Evolutionary conservation across 495 filamentous ascomycete genomes (phyloP).

Genomic region (Talaromyces adpressus): DNA sequence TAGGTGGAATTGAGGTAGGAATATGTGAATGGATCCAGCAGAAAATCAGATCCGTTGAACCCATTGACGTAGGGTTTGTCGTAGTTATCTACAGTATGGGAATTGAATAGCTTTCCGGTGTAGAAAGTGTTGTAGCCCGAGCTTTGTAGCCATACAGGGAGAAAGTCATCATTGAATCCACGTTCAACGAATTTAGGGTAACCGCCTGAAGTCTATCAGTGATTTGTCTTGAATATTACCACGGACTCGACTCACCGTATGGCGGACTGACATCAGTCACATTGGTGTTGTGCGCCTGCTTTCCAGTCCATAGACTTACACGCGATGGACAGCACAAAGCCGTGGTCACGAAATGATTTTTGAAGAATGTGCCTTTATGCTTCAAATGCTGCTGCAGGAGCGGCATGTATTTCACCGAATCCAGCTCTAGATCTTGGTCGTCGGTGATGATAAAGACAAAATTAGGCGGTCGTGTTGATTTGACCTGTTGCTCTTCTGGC

Average conservation of each 20-base stretch:
- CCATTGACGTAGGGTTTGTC: constrained; percentile 51
- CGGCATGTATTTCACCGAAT: constrained; percentile 52
- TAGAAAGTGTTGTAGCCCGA: constrained; percentile 70
- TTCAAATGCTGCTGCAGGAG: constrained; percentile 43
- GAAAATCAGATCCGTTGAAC: constrained; percentile 53
- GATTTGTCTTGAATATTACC: constrained; percentile 1
- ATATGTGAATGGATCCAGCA: constrained; percentile 68
- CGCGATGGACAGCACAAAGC: constrained; percentile 60
- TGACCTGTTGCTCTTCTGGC: neutral
- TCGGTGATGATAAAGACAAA: constrained; percentile 61
- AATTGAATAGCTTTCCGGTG: constrained; percentile 67
- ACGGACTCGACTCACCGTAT: constrained; percentile 32
- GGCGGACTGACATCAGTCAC: constrained; percentile 63
- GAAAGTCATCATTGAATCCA: constrained; percentile 58
- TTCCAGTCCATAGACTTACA: constrained; percentile 58
- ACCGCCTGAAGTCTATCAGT: constrained; percentile 39
- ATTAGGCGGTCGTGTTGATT: constrained; percentile 30
- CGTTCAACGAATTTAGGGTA: constrained; percentile 63
- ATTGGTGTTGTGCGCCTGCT: constrained; percentile 66
- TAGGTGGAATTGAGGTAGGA: constrained; percentile 60
- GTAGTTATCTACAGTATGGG: constrained; percentile 53
- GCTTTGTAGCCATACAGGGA: constrained; percentile 63
- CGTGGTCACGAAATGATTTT: constrained; percentile 55
- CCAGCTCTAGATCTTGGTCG: constrained; percentile 57
- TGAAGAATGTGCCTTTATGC: constrained; percentile 47